These are phyloP conservation scores for Capniomyces stellatus DNA, from an alignment of 371 early-diverging fungal species.

Conservation along the genomic window DNA sequence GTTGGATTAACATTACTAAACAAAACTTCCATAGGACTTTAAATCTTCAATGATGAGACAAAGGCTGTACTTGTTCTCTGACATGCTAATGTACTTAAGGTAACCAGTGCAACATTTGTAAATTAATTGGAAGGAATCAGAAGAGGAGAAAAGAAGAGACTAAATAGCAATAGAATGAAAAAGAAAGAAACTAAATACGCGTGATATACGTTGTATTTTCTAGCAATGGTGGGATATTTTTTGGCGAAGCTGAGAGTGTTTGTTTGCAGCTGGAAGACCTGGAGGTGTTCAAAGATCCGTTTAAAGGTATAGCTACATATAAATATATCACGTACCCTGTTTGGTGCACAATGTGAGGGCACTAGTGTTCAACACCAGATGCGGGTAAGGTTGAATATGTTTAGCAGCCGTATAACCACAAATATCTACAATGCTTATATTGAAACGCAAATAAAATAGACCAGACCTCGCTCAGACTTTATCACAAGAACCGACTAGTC, in stretches of 20 bases:
- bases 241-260: background rate
- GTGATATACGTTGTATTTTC: background rate
- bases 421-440: background rate
- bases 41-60: conserved; percentile 13
- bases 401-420: background rate
- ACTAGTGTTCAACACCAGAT: background rate
- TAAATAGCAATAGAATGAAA: too few relatives aligned
- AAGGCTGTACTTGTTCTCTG: conserved; percentile 46
- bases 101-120: too few relatives aligned
- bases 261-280: background rate
- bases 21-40: background rate
- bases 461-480: too few relatives aligned
- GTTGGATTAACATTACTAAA: too few relatives aligned
- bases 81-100: conserved; percentile 38
- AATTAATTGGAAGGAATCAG: too few relatives aligned
- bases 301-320: background rate
- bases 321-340: background rate
- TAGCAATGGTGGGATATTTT: background rate
- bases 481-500: too few relatives aligned
- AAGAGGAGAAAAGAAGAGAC: too few relatives aligned
- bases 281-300: background rate
- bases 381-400: background rate
- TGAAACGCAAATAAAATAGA: too few relatives aligned
- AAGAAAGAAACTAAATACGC: too few relatives aligned
- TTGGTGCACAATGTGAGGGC: background rate